A percentile compares a stretch with the other conserved stretches of the same genome.
Evolutionary conservation across 345 rosid species (phyloP).

Genomic region (Luvunga scandens): DNA sequence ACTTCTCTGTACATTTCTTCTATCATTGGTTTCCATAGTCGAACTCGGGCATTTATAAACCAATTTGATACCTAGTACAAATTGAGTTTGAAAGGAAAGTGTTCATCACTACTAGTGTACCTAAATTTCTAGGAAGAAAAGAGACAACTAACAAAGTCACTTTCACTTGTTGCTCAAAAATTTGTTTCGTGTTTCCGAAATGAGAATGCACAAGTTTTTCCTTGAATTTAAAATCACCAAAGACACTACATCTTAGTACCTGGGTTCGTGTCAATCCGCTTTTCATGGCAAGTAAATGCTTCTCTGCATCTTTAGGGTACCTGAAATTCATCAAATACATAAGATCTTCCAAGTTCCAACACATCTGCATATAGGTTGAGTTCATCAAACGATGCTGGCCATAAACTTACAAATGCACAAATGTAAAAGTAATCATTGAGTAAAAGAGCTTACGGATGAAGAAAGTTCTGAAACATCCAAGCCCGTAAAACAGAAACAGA

Average conservation of each 20-base stretch:
- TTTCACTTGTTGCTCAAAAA: not conserved
- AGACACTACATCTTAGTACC: constrained; percentile 32
- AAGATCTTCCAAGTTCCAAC: not conserved
- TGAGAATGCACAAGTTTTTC: not conserved
- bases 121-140: not conserved
- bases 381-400: not conserved
- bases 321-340: constrained; percentile 27
- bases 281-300: constrained; percentile 84
- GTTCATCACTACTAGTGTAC: not conserved
- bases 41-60: constrained; percentile 96
- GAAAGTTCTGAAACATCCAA: constrained; percentile 99
- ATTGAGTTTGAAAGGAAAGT: not conserved
- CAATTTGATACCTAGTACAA: constrained; percentile 80
- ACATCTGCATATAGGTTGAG: not conserved
- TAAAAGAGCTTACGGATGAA: constrained; percentile 78
- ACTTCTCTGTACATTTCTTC: constrained; percentile 93
- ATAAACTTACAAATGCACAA: not conserved
- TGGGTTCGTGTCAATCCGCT: constrained; percentile 97
- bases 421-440: not conserved
- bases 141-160: not conserved
- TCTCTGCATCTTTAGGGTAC: constrained; percentile 96
- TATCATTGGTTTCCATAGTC: constrained; percentile 98
- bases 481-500: constrained; percentile 85
- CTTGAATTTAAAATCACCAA: not conserved
- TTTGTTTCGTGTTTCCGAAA: not conserved